Percentiles rank a stretch among this genome's conserved stretches.
Conservation (phyloP, 108 stramenopile species). For the Fistulifera pelliculosa region DNA sequence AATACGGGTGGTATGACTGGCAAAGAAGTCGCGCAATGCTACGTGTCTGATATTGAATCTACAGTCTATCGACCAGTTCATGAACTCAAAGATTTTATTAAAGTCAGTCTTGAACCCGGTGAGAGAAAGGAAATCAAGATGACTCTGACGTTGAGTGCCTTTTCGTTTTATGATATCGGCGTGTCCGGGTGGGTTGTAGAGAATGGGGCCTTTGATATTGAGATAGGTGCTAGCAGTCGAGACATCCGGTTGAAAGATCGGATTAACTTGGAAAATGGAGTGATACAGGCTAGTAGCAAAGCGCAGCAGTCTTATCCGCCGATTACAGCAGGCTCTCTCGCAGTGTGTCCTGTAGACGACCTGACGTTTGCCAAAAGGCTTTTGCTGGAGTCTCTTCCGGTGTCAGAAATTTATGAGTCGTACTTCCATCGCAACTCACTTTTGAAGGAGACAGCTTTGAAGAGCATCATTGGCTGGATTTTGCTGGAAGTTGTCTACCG, state of each 20-base stretch:
- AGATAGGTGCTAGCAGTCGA: conserved; percentile 29
- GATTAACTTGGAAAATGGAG: conserved; percentile 20
- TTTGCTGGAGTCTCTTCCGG: background rate
- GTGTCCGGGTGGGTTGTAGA: conserved; percentile 31
- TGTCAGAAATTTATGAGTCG: background rate
- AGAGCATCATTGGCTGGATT: conserved; percentile 4
- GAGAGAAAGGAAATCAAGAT: conserved; percentile 10
- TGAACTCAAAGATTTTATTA: conserved; percentile 34
- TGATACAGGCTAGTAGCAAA: background rate
- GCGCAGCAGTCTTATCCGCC: conserved; percentile 23
- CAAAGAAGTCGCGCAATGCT: conserved; percentile 39
- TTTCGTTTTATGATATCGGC: conserved; percentile 40
- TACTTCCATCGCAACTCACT: conserved; percentile 26
- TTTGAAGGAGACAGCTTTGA: conserved; percentile 16
- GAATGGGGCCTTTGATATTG: conserved; percentile 27
- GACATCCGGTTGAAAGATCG: conserved; percentile 27
- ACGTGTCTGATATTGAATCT: conserved; percentile 26
- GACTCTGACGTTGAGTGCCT: conserved; percentile 13
- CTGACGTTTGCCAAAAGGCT: conserved; percentile 17
- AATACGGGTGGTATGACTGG: conserved; percentile 26
- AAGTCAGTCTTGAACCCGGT: conserved; percentile 12
- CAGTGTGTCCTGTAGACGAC: conserved; percentile 12
- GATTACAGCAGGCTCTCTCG: background rate
- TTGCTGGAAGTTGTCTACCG: conserved; percentile 6
- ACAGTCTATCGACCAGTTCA: conserved; percentile 41